Conservation (phyloP, 140 eudicot genomes). For the Ambrosia hybrid region DNA sequence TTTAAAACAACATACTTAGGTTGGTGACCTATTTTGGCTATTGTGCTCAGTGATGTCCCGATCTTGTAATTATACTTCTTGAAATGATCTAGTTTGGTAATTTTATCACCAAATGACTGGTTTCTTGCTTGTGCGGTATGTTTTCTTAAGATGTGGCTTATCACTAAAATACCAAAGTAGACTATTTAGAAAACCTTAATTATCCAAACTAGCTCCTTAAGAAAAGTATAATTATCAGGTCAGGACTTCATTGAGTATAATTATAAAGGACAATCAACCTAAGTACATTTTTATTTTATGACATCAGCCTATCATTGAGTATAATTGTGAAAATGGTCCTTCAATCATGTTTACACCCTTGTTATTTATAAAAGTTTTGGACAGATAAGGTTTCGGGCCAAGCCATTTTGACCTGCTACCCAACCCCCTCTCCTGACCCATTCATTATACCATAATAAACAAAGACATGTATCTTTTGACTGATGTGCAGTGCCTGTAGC, state of each 20-base stretch:
- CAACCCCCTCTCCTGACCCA: neutral
- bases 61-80: neutral
- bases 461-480: slow-evolving; percentile 8
- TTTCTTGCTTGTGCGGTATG: neutral
- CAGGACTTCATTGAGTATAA: neutral
- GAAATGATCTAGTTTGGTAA: neutral
- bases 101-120: neutral
- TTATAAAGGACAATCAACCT: neutral
- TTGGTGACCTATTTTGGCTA: neutral
- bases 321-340: neutral
- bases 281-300: neutral
- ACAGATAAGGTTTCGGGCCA: neutral
- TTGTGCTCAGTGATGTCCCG: neutral
- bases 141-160: neutral
- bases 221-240: neutral
- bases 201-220: neutral
- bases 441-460: neutral
- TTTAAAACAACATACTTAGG: neutral
- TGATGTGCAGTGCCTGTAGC: slow-evolving; percentile 86
- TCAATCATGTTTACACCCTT: neutral
- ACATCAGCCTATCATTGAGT: no score
- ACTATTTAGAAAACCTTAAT: neutral
- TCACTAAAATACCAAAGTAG: neutral
- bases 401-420: neutral
- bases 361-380: neutral